phyloP scores from a whole-genome alignment of 2,329 filamentous ascomycete species.

The Talaromyces albobiverticillius region DNA sequence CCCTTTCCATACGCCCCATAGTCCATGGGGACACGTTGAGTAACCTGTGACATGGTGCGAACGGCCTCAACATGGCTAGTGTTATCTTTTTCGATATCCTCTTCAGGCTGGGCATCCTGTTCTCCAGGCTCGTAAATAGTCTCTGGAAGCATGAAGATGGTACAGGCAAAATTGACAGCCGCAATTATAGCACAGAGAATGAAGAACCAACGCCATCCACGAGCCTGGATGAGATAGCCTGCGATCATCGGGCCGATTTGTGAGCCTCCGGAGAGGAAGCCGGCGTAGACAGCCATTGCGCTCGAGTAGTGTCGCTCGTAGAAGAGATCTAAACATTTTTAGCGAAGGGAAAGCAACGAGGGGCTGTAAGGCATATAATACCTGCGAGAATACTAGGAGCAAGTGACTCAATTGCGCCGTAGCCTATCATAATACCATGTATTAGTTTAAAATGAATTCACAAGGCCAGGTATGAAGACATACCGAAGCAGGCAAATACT shows the following conservation, averaged over 20 bases:
- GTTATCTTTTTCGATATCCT: not conserved
- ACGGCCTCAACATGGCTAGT: too few relatives aligned
- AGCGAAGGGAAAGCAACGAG: slow-evolving; percentile 10
- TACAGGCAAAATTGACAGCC: slow-evolving; percentile 27
- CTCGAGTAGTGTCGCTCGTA: slow-evolving; percentile 26
- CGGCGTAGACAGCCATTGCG: slow-evolving; percentile 33
- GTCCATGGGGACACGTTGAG: too few relatives aligned
- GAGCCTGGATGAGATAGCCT: slow-evolving; percentile 30
- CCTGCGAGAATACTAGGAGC: slow-evolving; percentile 33
- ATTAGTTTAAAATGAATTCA: too few relatives aligned
- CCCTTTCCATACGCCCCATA: slow-evolving; percentile 16
- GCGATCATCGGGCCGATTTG: slow-evolving; percentile 35
- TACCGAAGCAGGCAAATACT: slow-evolving; percentile 31
- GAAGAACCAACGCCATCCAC: slow-evolving; percentile 40
- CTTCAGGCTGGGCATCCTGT: slow-evolving; percentile 12
- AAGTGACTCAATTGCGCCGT: slow-evolving; percentile 28
- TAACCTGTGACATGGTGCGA: too few relatives aligned
- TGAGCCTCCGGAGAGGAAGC: slow-evolving; percentile 31
- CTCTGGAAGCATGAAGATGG: slow-evolving; percentile 35
- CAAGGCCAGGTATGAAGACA: too few relatives aligned
- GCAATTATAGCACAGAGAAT: slow-evolving; percentile 32
- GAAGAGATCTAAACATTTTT: slow-evolving; percentile 22
- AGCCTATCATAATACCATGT: too few relatives aligned
- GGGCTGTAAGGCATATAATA: slow-evolving; percentile 9
- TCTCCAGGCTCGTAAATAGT: slow-evolving; percentile 29